Conservation (phyloP, 2,329 filamentous ascomycete species). For the Colletotrichum tropicale region DNA sequence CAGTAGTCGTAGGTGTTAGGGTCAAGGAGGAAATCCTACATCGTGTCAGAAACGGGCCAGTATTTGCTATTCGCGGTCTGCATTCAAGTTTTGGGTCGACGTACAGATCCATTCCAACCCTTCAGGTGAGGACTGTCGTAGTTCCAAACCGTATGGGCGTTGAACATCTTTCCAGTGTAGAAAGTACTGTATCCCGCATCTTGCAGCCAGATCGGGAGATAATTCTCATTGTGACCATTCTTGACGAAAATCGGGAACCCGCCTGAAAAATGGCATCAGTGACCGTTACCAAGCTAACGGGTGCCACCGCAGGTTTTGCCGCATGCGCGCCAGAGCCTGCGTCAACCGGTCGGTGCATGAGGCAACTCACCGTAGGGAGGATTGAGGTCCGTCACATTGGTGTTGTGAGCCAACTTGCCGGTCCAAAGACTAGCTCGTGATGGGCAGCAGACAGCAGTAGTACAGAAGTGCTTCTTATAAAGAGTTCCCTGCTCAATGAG, state of each 20-base stretch:
- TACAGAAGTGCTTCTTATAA: slow-evolving; percentile 67
- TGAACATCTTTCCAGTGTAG: slow-evolving; percentile 62
- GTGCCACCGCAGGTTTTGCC: too few species aligned
- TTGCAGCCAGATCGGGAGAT: slow-evolving; percentile 57
- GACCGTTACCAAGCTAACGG: fast-evolving
- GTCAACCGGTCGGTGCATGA: background rate
- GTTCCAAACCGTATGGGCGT: slow-evolving; percentile 51
- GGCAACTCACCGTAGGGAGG: slow-evolving; percentile 59
- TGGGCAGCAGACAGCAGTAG: slow-evolving; percentile 68
- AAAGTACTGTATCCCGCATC: slow-evolving; percentile 56
- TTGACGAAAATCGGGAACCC: slow-evolving; percentile 55
- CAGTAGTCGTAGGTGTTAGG: slow-evolving; percentile 72
- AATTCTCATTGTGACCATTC: slow-evolving; percentile 53
- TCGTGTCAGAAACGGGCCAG: background rate
- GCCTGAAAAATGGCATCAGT: slow-evolving; percentile 27
- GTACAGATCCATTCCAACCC: slow-evolving; percentile 59
- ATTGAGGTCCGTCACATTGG: slow-evolving; percentile 60
- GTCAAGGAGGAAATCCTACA: slow-evolving; percentile 59
- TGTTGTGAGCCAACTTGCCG: slow-evolving; percentile 67
- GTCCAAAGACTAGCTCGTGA: slow-evolving; percentile 67
- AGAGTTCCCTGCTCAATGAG: slow-evolving; percentile 61
- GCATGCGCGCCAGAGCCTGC: background rate
- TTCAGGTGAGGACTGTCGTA: slow-evolving; percentile 55
- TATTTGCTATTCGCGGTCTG: background rate
- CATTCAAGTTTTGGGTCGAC: background rate